phyloP scores from a whole-genome alignment of 2,329 filamentous ascomycete species.

The Fragosphaeria purpurea region DNA sequence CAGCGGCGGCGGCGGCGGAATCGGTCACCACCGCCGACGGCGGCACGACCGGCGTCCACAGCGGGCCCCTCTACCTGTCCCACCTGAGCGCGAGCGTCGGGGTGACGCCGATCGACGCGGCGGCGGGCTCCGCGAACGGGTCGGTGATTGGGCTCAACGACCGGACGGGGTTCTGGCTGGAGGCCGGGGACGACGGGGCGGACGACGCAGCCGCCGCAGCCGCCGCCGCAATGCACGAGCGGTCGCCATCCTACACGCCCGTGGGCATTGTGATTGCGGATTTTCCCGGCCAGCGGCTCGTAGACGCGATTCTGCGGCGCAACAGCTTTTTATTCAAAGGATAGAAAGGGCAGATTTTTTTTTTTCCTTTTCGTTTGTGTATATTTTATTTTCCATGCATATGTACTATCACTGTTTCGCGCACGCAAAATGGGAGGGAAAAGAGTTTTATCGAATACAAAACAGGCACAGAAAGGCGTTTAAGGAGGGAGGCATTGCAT shows the following conservation, averaged over 20 bases:
- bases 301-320: constrained; percentile 32
- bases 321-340: constrained; percentile 19
- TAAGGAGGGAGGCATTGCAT: too few species aligned
- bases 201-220: not conserved
- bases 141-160: constrained; percentile 38
- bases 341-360: too few species aligned
- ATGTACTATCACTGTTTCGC: too few species aligned
- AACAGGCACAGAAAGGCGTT: too few species aligned
- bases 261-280: constrained; percentile 39
- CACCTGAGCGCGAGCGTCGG: constrained; percentile 39
- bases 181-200: constrained; percentile 1
- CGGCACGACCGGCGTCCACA: constrained; percentile 17
- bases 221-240: not conserved
- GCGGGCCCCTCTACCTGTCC: constrained; percentile 28
- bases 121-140: constrained; percentile 34
- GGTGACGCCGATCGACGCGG: constrained; percentile 39
- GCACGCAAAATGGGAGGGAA: too few species aligned
- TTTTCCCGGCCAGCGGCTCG: constrained; percentile 33
- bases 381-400: too few species aligned
- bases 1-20: too few species aligned
- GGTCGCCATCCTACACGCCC: constrained; percentile 8
- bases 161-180: constrained; percentile 35
- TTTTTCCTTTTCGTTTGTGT: too few species aligned
- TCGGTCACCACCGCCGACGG: constrained; percentile 16
- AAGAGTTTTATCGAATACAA: too few species aligned